Percentiles rank a stretch among this genome's conserved stretches.
phyloP scores from a whole-genome alignment of 352 stramenopile genomes.

The Pythium vanterpoolii region DNA sequence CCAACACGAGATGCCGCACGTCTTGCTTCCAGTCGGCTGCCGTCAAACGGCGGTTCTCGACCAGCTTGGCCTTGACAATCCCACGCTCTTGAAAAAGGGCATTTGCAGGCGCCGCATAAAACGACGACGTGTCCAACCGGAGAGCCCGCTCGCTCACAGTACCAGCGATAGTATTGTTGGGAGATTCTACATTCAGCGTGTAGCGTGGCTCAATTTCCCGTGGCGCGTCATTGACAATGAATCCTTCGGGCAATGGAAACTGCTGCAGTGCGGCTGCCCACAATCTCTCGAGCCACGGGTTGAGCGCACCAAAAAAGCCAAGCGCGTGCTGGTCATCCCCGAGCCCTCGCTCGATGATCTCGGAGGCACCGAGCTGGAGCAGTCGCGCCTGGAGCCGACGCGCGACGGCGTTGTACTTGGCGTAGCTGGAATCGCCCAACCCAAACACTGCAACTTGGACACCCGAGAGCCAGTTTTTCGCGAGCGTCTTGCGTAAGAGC shows the following conservation, averaged over 20 bases:
- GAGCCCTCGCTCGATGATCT: constrained; percentile 73
- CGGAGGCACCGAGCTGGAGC: constrained; percentile 76
- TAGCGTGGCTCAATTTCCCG: constrained; percentile 53
- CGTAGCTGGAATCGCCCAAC: constrained; percentile 90
- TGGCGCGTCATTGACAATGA: constrained; percentile 61
- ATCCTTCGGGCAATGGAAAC: constrained; percentile 48
- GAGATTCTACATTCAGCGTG: constrained; percentile 30
- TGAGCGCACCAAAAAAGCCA: constrained; percentile 83
- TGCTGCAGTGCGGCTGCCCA: constrained; percentile 52
- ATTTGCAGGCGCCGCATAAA: constrained; percentile 56
- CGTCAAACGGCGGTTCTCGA: constrained; percentile 65
- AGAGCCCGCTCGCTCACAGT: neutral
- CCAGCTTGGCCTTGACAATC: constrained; percentile 49
- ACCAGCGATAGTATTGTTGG: constrained; percentile 13
- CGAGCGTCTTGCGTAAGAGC: constrained; percentile 84
- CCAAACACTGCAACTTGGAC: constrained; percentile 89
- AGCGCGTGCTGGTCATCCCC: constrained; percentile 88
- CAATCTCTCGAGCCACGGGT: constrained; percentile 75
- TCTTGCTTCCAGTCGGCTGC: constrained; percentile 75
- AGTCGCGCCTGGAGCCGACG: constrained; percentile 81
- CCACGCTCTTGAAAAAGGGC: constrained; percentile 38
- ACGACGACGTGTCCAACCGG: constrained; percentile 28
- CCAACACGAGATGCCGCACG: constrained; percentile 75
- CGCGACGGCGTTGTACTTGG: constrained; percentile 91
- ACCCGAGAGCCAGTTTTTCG: constrained; percentile 51